Conservation (phyloP, 2,329 filamentous ascomycete species). For the Tricladium varicosporioides region DNA sequence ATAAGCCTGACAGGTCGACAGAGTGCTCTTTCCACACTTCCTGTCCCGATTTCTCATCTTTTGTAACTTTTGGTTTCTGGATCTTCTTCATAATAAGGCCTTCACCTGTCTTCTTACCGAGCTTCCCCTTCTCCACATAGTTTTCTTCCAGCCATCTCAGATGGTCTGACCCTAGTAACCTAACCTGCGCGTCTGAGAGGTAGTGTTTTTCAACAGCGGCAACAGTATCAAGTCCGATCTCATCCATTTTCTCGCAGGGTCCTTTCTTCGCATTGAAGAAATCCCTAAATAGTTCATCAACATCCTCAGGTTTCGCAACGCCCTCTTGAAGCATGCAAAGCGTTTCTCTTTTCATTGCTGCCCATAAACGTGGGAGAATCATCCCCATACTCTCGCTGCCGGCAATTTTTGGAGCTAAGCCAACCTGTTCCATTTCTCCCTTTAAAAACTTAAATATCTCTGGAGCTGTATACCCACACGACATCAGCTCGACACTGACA, state of each 20-base stretch:
- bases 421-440: constrained; percentile 31
- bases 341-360: constrained; percentile 40
- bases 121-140: constrained; percentile 32
- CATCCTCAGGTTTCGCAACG: constrained; percentile 36
- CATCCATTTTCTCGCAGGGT: constrained; percentile 40
- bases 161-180: constrained; percentile 1
- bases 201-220: constrained; percentile 39
- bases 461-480: constrained; percentile 34
- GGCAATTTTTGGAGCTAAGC: constrained; percentile 38
- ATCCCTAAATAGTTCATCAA: constrained; percentile 36
- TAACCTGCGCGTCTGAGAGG: constrained; percentile 26
- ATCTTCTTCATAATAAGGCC: constrained; percentile 19
- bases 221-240: constrained; percentile 40
- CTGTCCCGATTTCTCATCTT: constrained; percentile 21
- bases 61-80: not conserved
- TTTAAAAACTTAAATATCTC: constrained; percentile 31
- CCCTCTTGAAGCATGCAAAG: constrained; percentile 36
- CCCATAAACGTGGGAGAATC: constrained; percentile 41
- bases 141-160: constrained; percentile 31
- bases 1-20: constrained; percentile 15
- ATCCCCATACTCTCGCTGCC: constrained; percentile 36
- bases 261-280: constrained; percentile 35
- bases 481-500: constrained; percentile 39
- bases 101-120: constrained; percentile 35
- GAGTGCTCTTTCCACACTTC: constrained; percentile 16